Base-by-base conservation (phyloP, 768 basidiomycete genomes). In the Floccularia luteovirens region DNA sequence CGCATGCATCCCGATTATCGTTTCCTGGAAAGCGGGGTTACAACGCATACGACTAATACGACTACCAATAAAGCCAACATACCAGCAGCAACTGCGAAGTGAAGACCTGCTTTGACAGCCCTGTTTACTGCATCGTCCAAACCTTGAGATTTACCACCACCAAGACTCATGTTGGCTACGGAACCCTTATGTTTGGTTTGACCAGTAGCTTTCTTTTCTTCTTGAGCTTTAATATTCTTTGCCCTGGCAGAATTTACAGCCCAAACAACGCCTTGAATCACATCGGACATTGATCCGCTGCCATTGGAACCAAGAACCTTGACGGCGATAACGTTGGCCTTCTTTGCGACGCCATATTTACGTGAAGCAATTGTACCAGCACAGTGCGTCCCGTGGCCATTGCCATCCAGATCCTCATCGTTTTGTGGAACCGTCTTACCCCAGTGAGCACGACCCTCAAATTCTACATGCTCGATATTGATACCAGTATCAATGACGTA, bases 61-160 rank as follows among this genome's bases (percentile, higher is more conserved):
- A 1, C 32, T 17, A 13, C 8, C 28, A 36, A 43, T 34, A 33
- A 24, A 16, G 35, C 3, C n/a, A 38, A 69, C 74, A 51, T 64
- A 77, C 90, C 92, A 45, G 93, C 93, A 45, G 94, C 94, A 44
- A 99, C 96, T 45, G 94, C 90, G 50, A 98, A 96, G 71, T 97
- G 91, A 24, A 99, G 72, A 27, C 96, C 96, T 24, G 59, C 46
- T 6, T 77, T 28, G 40, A 94, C 90, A 33, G 96, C 91, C 37
- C 64, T 67, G 66, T 98, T 81, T 45, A 99, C 90, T 38, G 83
- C 79, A 17, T 72, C 70, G 47, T 99, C 91, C 38, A 98, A 74
- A 24, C 88, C 75, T 16, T 66, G 72, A 4, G 88, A 90, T 68
- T 93, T 94, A 43, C 90, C 90, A 52, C 96, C 96, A 47, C 96